Conservation (phyloP, 345 rosid genomes). For the Gossypium mustelinum region DNA sequence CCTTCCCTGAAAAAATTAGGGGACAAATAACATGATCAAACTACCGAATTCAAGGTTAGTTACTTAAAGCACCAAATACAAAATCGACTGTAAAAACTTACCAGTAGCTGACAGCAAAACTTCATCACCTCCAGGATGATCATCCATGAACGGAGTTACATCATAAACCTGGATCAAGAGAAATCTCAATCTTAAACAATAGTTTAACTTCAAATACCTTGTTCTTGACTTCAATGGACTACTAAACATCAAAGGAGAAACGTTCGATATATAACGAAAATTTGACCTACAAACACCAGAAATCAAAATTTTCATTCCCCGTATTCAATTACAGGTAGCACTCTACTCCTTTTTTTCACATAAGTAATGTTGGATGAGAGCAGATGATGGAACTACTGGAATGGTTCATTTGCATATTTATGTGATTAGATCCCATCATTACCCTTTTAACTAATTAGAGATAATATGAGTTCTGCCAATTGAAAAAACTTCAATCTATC, state of each 20-base stretch:
- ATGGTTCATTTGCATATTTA: neutral
- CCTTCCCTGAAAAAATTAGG: constrained; percentile 52
- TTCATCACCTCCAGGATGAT: constrained; percentile 99
- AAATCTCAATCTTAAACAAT: neutral
- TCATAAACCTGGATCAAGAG: constrained; percentile 65
- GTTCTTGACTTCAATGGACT: neutral
- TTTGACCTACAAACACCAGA: neutral
- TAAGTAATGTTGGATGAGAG: neutral
- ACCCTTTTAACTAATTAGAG: neutral
- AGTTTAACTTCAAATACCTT: neutral
- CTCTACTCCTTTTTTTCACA: neutral
- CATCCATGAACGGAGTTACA: constrained; percentile 94
- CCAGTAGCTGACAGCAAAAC: constrained; percentile 92
- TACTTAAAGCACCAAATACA: neutral
- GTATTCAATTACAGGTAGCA: neutral
- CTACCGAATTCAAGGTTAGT: neutral
- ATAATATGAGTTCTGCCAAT: neutral
- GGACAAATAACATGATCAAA: neutral
- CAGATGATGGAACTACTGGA: neutral
- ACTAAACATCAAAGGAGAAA: neutral
- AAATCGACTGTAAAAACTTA: constrained; percentile 9
- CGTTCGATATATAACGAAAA: neutral
- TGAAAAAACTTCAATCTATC: neutral
- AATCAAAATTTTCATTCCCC: neutral
- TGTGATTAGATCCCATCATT: neutral